Conservation (phyloP, 2,329 filamentous ascomycete species). For the Didymella lethalis region DNA sequence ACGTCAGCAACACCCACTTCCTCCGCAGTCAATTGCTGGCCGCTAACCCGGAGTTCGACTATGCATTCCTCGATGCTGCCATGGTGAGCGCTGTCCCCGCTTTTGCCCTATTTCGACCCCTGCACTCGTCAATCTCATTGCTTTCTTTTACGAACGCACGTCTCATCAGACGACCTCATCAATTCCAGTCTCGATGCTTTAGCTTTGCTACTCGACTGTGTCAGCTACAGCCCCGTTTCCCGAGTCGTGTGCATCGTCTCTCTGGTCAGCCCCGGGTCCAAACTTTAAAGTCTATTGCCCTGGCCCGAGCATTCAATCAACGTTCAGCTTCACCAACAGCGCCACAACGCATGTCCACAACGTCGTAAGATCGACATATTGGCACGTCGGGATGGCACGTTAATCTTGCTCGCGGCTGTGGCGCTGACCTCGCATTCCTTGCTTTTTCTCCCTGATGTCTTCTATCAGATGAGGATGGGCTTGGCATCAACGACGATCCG, state of each 20-base stretch:
- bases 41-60: slow-evolving; percentile 86
- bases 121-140: not conserved
- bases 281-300: slow-evolving; percentile 3
- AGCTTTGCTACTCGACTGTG: not conserved
- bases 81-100: slow-evolving; percentile 61
- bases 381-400: slow-evolving; percentile 1
- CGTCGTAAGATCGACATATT: not conserved
- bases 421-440: not conserved
- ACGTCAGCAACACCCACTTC: slow-evolving; percentile 79
- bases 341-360: not conserved
- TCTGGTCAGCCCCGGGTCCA: not conserved
- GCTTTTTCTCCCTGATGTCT: not conserved
- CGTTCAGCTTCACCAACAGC: slow-evolving; percentile 2
- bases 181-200: not conserved
- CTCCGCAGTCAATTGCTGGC: slow-evolving; percentile 84
- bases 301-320: slow-evolving; percentile 1
- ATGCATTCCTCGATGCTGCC: slow-evolving; percentile 89
- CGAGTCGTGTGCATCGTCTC: not conserved
- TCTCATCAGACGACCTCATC: slow-evolving; percentile 2
- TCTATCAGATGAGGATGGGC: not conserved
- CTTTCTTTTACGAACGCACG: not conserved
- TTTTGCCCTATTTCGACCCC: not conserved
- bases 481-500: not conserved
- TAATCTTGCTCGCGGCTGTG: not conserved
- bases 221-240: slow-evolving; percentile 4